phyloP scores from a whole-genome alignment of 345 rosid genomes.

The Trapa bicornis region DNA sequence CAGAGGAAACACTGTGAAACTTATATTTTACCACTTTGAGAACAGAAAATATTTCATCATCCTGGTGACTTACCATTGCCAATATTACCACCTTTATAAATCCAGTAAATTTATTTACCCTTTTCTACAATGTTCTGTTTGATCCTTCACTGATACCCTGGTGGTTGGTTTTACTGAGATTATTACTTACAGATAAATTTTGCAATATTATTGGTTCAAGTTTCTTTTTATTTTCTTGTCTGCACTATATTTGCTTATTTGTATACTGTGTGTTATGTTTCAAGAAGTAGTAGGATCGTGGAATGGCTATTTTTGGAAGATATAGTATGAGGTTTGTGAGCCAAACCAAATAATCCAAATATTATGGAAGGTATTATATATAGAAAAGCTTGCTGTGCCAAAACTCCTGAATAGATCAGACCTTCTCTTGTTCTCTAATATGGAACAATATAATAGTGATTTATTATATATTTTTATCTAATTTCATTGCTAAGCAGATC shows the following conservation, averaged over 20 bases:
- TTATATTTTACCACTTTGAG: too few species aligned
- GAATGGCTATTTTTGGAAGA: neutral
- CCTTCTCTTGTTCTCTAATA: neutral
- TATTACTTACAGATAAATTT: too few species aligned
- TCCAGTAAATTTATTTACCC: neutral
- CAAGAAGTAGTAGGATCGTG: neutral
- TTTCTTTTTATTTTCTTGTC: neutral
- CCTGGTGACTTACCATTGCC: too few species aligned
- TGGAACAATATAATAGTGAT: neutral
- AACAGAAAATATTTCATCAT: too few species aligned
- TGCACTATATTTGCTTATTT: neutral
- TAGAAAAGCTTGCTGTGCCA: neutral
- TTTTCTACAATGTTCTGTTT: neutral
- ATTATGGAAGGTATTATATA: neutral
- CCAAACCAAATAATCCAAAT: neutral
- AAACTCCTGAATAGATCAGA: neutral
- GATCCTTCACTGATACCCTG: neutral
- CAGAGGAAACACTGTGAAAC: too few species aligned
- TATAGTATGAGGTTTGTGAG: neutral
- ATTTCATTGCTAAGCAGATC: neutral
- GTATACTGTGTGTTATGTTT: neutral
- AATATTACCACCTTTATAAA: too few species aligned
- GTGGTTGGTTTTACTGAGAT: neutral
- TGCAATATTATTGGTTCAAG: too few species aligned
- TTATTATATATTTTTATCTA: neutral